Base-by-base conservation (phyloP, 495 filamentous ascomycete genomes). In the Oleoguttula mirabilis region DNA sequence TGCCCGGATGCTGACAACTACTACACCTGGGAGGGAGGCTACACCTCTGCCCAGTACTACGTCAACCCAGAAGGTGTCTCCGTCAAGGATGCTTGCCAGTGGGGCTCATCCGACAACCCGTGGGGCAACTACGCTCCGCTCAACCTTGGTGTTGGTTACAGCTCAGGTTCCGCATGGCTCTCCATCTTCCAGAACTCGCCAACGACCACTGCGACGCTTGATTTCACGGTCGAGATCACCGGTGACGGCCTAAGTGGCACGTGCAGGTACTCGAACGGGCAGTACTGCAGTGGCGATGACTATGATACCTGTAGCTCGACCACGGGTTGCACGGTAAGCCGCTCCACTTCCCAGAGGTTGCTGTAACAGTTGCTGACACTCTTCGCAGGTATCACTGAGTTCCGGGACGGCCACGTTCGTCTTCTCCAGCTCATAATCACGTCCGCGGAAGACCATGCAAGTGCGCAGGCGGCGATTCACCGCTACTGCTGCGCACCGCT, bases 31-130 rank as follows among this genome's bases (percentile, higher is more conserved):
- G 44, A 84, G 55, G 76, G 74, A 51, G 70, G 70, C 62, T 30
- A 39, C 37, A 96, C 90, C 38, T 88, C 82, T 23, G 87, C 88
- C 34, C 92, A 98, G 65, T 98, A 96, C 73, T 98, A 98, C 57
- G 72, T 95, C 66, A 96, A 96, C 74, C 78, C 79, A 49, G 66
- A 70, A 45, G 85, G 83, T 50, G 66, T 79, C 12, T 57, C 67
- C 12, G 62, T 75, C 31, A 58, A 79, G 51, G 62, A 87, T 14
- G 90, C 77, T 24, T 98, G 90, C 70, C 55, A 64, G 23, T 96
- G 90, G 90, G 71, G 76, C 54, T 71, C 72, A 47, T 35, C 65
- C 41, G 47, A 60, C 1, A 47, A 58, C 7, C 63, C 69, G 55
- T 65, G 76, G 44, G 90, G 90, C 44, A 96, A 98, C 73, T 94